Conservation (phyloP, 1,284 basidiomycete genomes). For the Marasmius oreades region DNA sequence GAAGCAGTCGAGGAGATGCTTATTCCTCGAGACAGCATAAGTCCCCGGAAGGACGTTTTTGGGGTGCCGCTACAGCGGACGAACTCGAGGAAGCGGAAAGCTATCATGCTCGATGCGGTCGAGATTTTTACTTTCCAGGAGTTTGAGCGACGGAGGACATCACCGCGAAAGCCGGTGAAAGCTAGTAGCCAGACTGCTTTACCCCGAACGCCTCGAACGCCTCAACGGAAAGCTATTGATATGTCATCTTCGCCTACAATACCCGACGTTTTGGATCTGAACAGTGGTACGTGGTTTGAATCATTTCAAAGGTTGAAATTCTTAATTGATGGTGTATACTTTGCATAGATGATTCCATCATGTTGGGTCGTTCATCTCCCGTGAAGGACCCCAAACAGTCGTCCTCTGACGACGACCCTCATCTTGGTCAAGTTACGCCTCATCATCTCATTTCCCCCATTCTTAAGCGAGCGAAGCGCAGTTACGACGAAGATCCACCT, state of each 20-base stretch:
- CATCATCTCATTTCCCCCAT: constrained; percentile 61
- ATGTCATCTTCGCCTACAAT: background rate
- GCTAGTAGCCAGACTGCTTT: background rate
- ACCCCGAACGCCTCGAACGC: background rate
- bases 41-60: background rate
- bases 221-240: background rate
- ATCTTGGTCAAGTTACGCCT: constrained; percentile 63
- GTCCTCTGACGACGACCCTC: constrained; percentile 61
- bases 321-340: background rate
- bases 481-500: constrained; percentile 28
- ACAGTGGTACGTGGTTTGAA: background rate
- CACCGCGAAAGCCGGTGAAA: constrained; percentile 1
- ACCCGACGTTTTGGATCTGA: constrained; percentile 3
- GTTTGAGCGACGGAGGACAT: constrained; percentile 18
- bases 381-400: constrained; percentile 9
- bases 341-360: constrained; percentile 7
- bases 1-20: background rate
- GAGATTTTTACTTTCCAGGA: constrained; percentile 41
- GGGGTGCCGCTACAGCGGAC: background rate
- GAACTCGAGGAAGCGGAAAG: constrained; percentile 39
- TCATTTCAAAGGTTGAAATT: background rate
- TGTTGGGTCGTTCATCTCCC: background rate
- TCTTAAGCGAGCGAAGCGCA: constrained; percentile 33
- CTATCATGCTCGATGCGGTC: constrained; percentile 51
- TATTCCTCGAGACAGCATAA: background rate